Evolutionary conservation across 2,329 filamentous ascomycete species (phyloP).

Genomic region (Stromatinia cepivora): DNA sequence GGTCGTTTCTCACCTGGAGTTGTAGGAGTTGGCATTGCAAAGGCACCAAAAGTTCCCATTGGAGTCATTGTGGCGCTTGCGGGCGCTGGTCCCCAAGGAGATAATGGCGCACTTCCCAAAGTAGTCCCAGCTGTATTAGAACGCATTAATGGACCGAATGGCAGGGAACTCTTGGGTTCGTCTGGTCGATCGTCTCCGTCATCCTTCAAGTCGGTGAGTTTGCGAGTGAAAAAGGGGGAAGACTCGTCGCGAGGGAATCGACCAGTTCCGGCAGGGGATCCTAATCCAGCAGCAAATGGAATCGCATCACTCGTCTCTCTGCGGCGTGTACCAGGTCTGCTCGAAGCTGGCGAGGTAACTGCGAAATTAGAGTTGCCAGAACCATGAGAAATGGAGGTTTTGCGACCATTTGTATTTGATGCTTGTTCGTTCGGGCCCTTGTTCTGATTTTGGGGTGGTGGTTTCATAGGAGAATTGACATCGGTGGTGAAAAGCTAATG

Average conservation of each 20-base stretch:
- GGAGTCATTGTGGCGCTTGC: slow-evolving; percentile 64
- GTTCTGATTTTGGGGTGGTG: slow-evolving; percentile 65
- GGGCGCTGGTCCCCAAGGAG: slow-evolving; percentile 48
- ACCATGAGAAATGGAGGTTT: slow-evolving; percentile 74
- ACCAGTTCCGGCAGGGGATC: slow-evolving; percentile 60
- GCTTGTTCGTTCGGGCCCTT: slow-evolving; percentile 59
- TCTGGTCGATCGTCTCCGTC: slow-evolving; percentile 54
- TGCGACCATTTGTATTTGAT: slow-evolving; percentile 66
- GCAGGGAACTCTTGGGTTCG: slow-evolving; percentile 44
- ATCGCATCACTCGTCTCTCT: slow-evolving; percentile 77
- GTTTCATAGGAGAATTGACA: slow-evolving; percentile 92
- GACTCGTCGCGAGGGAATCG: slow-evolving; percentile 64
- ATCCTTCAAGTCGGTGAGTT: slow-evolving; percentile 54
- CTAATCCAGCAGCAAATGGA: slow-evolving; percentile 48
- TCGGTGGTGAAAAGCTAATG: slow-evolving; percentile 75
- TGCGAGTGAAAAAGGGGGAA: slow-evolving; percentile 59
- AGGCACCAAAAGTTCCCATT: slow-evolving; percentile 88
- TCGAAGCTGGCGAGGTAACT: slow-evolving; percentile 69
- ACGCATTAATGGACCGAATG: slow-evolving; percentile 53
- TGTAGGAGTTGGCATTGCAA: slow-evolving; percentile 64
- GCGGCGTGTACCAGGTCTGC: slow-evolving; percentile 74
- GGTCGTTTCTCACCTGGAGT: slow-evolving; percentile 69
- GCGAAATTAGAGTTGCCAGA: slow-evolving; percentile 63
- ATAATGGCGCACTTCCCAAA: slow-evolving; percentile 46
- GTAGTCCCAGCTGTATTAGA: slow-evolving; percentile 54